phyloP scores from a whole-genome alignment of 2,329 filamentous ascomycete genomes.

The Beauveria rudraprayagi region DNA sequence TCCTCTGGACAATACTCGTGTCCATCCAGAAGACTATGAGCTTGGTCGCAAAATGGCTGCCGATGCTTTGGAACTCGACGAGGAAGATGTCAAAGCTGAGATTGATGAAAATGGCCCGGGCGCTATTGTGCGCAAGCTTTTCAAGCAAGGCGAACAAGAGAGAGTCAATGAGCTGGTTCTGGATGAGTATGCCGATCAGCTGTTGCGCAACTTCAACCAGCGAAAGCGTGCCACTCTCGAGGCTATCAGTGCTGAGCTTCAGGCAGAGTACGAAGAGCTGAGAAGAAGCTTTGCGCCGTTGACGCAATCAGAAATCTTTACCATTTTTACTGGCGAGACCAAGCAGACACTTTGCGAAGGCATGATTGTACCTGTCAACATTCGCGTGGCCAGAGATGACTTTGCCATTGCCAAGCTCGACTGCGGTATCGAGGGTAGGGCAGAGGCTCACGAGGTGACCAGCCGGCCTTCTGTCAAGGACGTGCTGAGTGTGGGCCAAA shows the following conservation, averaged over 20 bases:
- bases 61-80: conserved; percentile 90
- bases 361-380: conserved; percentile 87
- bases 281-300: conserved; percentile 69
- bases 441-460: conserved; percentile 75
- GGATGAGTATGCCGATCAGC: conserved; percentile 93
- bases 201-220: conserved; percentile 88
- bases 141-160: conserved; percentile 88
- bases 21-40: conserved; percentile 97
- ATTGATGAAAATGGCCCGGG: conserved; percentile 82
- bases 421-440: conserved; percentile 84
- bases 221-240: conserved; percentile 93
- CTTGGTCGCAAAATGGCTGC: conserved; percentile 97
- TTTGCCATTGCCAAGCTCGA: conserved; percentile 92
- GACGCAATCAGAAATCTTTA: conserved; percentile 74
- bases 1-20: conserved; percentile 91
- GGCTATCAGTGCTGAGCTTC: conserved; percentile 88
- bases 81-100: conserved; percentile 95
- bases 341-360: conserved; percentile 72
- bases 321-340: conserved; percentile 94
- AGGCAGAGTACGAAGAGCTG: conserved; percentile 89
- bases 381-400: conserved; percentile 82
- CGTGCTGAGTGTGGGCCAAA: conserved; percentile 72
- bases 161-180: conserved; percentile 93
- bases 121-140: conserved; percentile 88
- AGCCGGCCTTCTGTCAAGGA: conserved; percentile 63